Evolutionary conservation across 192 early-diverging fungal species (phyloP), one percentile per base, ranked within the genome.

Genomic region (Pilaira anomala): DNA sequence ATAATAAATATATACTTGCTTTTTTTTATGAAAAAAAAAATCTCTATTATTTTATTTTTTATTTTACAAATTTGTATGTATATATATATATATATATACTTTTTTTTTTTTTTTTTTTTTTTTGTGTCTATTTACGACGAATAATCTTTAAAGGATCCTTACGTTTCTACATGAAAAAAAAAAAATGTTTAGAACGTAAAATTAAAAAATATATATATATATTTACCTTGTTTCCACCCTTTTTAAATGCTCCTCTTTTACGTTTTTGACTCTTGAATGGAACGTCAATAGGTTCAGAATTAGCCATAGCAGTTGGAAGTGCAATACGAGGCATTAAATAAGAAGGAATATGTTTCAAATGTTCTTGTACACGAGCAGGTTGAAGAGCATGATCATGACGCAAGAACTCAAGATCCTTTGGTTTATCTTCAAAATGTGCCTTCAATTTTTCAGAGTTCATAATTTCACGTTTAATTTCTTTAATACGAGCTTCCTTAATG

Each of bases 351-450:
- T 95, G 89, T 78, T 91, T 93, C 86, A 99, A 85, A 64, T 99
- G 95, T 14, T 80, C 76, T 71, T 91, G 91, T 3, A 95, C 85
- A 48, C 87, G 76, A 1, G 87, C 83, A 9, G 91, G 91, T 45
- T 95, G 93, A 14, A 97, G 72, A 5, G 89, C 85, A 69, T 87
- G 85, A 73, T 99, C 97, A 75, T 96, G 95, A 8, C 92, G 89
- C 60, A 99, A 70, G 33, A 90, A 92, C 30, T 91, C 87, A 48
- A 97, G 70, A 78, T 99, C 97, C 29, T 85, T 84, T 29, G 97
- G 95, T 60, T 95, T 95, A 70, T 96, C 93, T 74, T 96, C 94
- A 76, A 99, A 99, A 78, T 99, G 93, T 1, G 93, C 80, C 80
- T 93, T 93, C 50, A 99, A 84, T 74, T 93, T 96, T 70, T 97